Evolutionary conservation across 768 basidiomycete genomes (phyloP).

Genomic region (Coprinopsis sp.): DNA sequence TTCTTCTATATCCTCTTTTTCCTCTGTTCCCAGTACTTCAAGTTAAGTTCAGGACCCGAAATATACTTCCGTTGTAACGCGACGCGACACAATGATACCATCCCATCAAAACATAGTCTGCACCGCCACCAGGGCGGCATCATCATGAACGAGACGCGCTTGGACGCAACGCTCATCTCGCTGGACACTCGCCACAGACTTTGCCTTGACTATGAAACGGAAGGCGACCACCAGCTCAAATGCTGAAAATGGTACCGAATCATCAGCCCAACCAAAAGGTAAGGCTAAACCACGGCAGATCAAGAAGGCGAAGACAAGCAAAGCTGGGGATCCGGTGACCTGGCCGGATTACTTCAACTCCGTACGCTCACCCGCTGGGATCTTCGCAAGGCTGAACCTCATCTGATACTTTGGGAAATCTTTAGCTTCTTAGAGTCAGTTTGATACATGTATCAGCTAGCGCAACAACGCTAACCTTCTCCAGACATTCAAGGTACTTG

Average conservation of each 20-base stretch:
- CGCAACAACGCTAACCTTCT: background rate
- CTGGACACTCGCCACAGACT: background rate
- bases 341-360: conserved; percentile 67
- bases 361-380: conserved; percentile 29
- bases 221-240: conserved; percentile 18
- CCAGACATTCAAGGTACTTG: conserved; percentile 11
- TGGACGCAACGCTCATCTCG: too few species aligned
- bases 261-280: conserved; percentile 29
- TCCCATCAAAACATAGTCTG: too few species aligned
- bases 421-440: conserved; percentile 36
- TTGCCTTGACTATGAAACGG: conserved; percentile 20
- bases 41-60: too few species aligned
- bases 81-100: too few species aligned
- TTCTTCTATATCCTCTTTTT: too few species aligned
- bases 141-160: too few species aligned
- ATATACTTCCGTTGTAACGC: too few species aligned
- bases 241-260: conserved; percentile 38
- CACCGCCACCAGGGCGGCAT: too few species aligned
- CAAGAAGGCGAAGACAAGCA: conserved; percentile 9
- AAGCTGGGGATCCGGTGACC: conserved; percentile 9
- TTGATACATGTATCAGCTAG: conserved; percentile 41
- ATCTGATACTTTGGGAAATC: conserved; percentile 5
- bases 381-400: too few species aligned
- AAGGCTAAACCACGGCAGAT: conserved; percentile 26
- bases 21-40: too few species aligned